Evolutionary conservation across 352 stramenopile genomes (phyloP).

Genomic region (Pythium aristosporum): DNA sequence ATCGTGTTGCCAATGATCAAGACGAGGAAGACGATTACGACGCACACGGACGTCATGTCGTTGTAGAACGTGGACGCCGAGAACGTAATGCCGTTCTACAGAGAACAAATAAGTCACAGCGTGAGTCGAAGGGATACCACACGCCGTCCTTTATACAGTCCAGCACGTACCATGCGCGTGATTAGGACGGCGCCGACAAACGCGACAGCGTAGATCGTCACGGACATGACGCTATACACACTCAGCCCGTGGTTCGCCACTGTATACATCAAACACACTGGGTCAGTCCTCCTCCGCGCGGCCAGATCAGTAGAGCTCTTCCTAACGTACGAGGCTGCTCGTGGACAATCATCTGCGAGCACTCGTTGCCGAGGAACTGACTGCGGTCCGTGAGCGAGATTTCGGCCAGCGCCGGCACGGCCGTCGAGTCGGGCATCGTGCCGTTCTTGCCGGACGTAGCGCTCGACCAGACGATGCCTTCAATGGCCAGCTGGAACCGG

Average conservation of each 20-base stretch:
- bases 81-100: conserved; percentile 79
- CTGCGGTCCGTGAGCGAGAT: conserved; percentile 61
- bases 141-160: neutral
- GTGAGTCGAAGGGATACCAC: neutral
- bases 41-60: conserved; percentile 78
- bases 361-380: conserved; percentile 58
- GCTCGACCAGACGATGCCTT: conserved; percentile 45
- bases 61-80: conserved; percentile 79
- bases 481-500: conserved; percentile 74
- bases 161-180: conserved; percentile 65
- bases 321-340: conserved; percentile 47
- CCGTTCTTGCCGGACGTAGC: conserved; percentile 24
- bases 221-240: conserved; percentile 87
- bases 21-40: conserved; percentile 73
- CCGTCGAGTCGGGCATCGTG: neutral
- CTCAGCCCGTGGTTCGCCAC: conserved; percentile 44
- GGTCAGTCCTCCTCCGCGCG: neutral
- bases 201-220: conserved; percentile 78
- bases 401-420: conserved; percentile 50
- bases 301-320: too few species aligned
- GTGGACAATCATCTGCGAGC: conserved; percentile 65
- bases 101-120: neutral
- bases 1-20: conserved; percentile 77
- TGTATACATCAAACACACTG: conserved; percentile 1
- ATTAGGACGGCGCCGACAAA: conserved; percentile 74